These are phyloP conservation scores for Ilyonectria sp. DNA, from an alignment of 2,329 filamentous ascomycete genomes.

Conservation along the genomic window DNA sequence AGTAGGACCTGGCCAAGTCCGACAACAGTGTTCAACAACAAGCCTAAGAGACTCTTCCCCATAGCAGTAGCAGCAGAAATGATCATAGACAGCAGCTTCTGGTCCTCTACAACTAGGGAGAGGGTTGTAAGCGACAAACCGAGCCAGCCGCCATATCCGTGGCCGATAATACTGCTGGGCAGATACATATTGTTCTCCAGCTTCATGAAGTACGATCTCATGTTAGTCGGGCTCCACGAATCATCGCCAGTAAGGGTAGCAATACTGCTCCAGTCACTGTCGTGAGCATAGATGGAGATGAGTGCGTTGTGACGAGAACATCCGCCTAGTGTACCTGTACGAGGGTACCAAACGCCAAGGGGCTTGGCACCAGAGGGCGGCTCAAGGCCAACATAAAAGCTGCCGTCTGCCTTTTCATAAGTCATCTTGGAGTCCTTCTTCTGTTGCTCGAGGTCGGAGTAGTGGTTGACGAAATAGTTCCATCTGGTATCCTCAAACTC, in stretches of 20 bases:
- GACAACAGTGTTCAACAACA: constrained; percentile 38
- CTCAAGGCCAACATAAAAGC: constrained; percentile 50
- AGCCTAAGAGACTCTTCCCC: constrained; percentile 41
- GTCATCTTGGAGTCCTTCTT: constrained; percentile 67
- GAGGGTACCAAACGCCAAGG: constrained; percentile 61
- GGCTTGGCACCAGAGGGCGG: constrained; percentile 56
- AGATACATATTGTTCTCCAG: constrained; percentile 62
- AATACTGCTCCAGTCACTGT: constrained; percentile 60
- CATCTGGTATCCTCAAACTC: constrained; percentile 57
- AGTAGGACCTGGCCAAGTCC: constrained; percentile 47
- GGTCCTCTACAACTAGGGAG: constrained; percentile 46
- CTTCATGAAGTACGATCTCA: constrained; percentile 58
- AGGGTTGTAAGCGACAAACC: constrained; percentile 39
- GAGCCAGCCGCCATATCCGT: constrained; percentile 60
- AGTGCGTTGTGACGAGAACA: constrained; percentile 56
- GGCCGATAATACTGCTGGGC: constrained; percentile 54
- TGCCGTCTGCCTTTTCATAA: constrained; percentile 55
- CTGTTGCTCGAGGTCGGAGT: constrained; percentile 61
- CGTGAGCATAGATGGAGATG: constrained; percentile 56
- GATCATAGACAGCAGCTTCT: constrained; percentile 48
- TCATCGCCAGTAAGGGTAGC: constrained; percentile 59
- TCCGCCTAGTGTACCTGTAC: constrained; percentile 61
- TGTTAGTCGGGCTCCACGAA: constrained; percentile 58
- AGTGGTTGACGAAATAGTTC: constrained; percentile 76
- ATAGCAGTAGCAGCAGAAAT: constrained; percentile 47